phyloP scores from a whole-genome alignment of 2,329 filamentous ascomycete genomes.

The Lojkania enalia region DNA sequence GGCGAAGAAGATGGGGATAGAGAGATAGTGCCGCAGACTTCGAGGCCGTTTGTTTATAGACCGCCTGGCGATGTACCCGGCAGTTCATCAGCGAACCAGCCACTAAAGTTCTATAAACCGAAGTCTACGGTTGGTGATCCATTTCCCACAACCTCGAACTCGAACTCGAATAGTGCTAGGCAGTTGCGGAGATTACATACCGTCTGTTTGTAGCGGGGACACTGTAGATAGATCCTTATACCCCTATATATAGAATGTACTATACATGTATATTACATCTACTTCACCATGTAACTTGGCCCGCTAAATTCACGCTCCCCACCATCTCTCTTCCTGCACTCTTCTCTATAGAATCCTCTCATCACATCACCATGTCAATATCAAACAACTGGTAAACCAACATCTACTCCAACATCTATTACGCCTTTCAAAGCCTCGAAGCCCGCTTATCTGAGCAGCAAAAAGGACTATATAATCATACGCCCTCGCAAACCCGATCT shows the following conservation, averaged over 20 bases:
- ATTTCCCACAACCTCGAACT: slow-evolving; percentile 27
- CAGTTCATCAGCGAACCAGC: slow-evolving; percentile 8
- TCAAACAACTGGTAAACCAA: too few relatives aligned
- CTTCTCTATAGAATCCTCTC: too few relatives aligned
- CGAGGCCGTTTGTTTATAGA: neutral
- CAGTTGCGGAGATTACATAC: slow-evolving; percentile 35
- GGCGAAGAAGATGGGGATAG: slow-evolving; percentile 17
- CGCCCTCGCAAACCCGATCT: too few relatives aligned
- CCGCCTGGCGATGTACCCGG: slow-evolving; percentile 2
- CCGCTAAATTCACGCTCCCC: too few relatives aligned
- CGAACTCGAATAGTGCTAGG: slow-evolving; percentile 10
- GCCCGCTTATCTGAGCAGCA: too few relatives aligned
- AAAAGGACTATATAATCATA: too few relatives aligned
- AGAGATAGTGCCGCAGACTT: neutral
- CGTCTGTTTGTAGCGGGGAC: slow-evolving; percentile 23
- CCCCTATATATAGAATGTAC: neutral
- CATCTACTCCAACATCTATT: too few relatives aligned
- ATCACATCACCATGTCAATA: too few relatives aligned
- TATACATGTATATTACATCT: too few relatives aligned
- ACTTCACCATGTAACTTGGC: too few relatives aligned
- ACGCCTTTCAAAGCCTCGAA: too few relatives aligned
- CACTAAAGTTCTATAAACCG: slow-evolving; percentile 21
- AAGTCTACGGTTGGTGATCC: slow-evolving; percentile 28
- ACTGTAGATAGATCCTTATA: neutral
- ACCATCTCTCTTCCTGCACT: too few relatives aligned